Evolutionary conservation across 441 rosid species (phyloP), one percentile per base, ranked within the genome.

Genomic region (Isatis lusitanica): DNA sequence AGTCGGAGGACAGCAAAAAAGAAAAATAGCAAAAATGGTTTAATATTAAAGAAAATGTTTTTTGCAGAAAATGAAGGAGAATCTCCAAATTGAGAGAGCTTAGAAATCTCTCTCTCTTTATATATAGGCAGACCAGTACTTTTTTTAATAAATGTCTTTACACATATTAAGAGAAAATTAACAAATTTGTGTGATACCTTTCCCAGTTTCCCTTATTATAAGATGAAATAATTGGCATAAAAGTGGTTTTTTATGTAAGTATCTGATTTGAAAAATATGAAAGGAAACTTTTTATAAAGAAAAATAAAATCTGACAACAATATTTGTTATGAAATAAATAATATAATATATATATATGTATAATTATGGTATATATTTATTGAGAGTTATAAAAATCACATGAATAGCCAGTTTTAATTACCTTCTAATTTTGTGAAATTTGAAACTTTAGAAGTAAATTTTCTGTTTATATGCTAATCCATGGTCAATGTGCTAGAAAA

Each of bases 51-150:
- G 24, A 47, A 39, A 39, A 10, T 2, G 1, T 13, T 43, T 13
- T 6, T 52, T 21, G 68, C 68, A 67, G 38, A 60, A 21, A 74
- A 51, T 33, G 73, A 28, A 53, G 63, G 78, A 42, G 74, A 62
- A 53, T 53, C 59, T 56, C 73, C 39, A 11, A 30, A 28, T 40
- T 55, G 2, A 55, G 13, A 44, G 13, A 44, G 40, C 66, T 30
- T 31, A 57, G 16, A 48, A 24, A 42, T 68, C 57, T 46, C 1
- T 73, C 9, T 73, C 9, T 52, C 8, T 44, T n/a, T 44, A 50
- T 68, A 35, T 61, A 68, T 66, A 66, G 66, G 24, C 35, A 24
- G 30, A 3, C 9, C 8, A 52, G 0, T 11, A 5, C n/a, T 24
- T 2, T 24, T 52, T 9, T 6, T 18, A 18, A 18, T 5, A 48